These are phyloP conservation scores for Marasmius fiardii DNA, from an alignment of 1,284 basidiomycete species.

Conservation along the genomic window DNA sequence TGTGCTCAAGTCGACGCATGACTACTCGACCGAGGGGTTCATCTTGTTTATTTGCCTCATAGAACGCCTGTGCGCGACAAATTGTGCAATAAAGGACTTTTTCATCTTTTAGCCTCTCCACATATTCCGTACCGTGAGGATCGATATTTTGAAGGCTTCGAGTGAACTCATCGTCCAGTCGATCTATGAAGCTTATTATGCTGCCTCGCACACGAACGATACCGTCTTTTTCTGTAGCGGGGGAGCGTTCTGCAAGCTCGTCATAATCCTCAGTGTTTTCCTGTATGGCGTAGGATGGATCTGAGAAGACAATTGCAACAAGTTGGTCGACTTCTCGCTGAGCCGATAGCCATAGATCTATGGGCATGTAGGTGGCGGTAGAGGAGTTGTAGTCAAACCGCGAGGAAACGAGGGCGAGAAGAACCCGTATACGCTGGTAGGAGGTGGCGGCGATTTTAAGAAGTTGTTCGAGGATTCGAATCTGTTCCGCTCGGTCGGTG, in stretches of 20 bases:
- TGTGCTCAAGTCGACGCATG: constrained; percentile 95
- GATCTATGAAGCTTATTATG: constrained; percentile 93
- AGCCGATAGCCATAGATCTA: constrained; percentile 88
- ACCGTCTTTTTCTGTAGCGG: constrained; percentile 65
- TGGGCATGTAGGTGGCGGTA: constrained; percentile 84
- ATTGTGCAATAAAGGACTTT: constrained; percentile 93
- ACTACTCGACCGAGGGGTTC: constrained; percentile 87
- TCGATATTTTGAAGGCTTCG: constrained; percentile 98
- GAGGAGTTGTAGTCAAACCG: constrained; percentile 98
- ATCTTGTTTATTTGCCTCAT: constrained; percentile 74
- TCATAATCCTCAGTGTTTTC: constrained; percentile 91
- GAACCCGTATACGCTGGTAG: constrained; percentile 93
- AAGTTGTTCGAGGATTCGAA: constrained; percentile 87
- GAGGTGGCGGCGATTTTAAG: constrained; percentile 83
- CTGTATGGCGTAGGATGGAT: constrained; percentile 82
- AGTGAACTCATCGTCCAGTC: constrained; percentile 98
- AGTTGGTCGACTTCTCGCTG: constrained; percentile 89
- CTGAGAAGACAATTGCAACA: constrained; percentile 71
- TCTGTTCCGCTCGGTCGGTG: constrained; percentile 95
- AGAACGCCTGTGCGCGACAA: constrained; percentile 88
- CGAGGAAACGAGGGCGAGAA: constrained; percentile 90
- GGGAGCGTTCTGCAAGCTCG: constrained; percentile 83
- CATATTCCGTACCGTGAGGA: constrained; percentile 97
- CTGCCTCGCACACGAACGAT: constrained; percentile 84
- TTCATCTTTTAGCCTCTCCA: constrained; percentile 94